A percentile compares a stretch with the other conserved stretches of the same genome.
phyloP scores from a whole-genome alignment of 2,329 filamentous ascomycete genomes.

The Pseudogymnoascus sp. region DNA sequence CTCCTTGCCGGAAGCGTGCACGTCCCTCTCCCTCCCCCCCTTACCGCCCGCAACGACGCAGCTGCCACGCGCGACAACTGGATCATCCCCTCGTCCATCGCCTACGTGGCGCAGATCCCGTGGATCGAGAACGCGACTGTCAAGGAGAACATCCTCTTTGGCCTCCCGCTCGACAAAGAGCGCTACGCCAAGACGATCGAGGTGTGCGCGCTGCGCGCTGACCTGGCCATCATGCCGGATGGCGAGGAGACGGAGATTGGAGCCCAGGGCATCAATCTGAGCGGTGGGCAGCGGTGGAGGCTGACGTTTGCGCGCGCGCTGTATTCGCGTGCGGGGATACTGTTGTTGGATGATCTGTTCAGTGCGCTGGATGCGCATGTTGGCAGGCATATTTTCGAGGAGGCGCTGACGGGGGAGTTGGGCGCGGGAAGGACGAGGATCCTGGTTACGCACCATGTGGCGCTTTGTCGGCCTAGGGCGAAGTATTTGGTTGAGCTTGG shows the following conservation, averaged over 20 bases:
- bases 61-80: constrained; percentile 54
- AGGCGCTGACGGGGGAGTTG: constrained; percentile 63
- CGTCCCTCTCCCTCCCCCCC: constrained; percentile 40
- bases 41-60: constrained; percentile 49
- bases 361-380: constrained; percentile 74
- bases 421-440: constrained; percentile 64
- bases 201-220: constrained; percentile 66
- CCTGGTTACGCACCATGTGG: constrained; percentile 72
- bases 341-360: constrained; percentile 78
- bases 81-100: constrained; percentile 61
- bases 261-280: constrained; percentile 75
- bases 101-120: constrained; percentile 70
- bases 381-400: constrained; percentile 68
- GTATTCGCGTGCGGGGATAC: constrained; percentile 67
- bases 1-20: constrained; percentile 54
- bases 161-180: constrained; percentile 57
- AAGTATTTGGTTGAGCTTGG: constrained; percentile 68
- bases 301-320: constrained; percentile 71
- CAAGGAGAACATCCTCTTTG: constrained; percentile 70
- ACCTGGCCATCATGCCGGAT: constrained; percentile 66
- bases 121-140: constrained; percentile 82
- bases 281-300: constrained; percentile 76
- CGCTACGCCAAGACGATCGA: constrained; percentile 63
- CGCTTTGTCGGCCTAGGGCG: constrained; percentile 59
- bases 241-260: constrained; percentile 76